Evolutionary conservation across 345 rosid genomes (phyloP), one percentile per base, ranked within the genome.

Genomic region (Eucalyptus victrix): DNA sequence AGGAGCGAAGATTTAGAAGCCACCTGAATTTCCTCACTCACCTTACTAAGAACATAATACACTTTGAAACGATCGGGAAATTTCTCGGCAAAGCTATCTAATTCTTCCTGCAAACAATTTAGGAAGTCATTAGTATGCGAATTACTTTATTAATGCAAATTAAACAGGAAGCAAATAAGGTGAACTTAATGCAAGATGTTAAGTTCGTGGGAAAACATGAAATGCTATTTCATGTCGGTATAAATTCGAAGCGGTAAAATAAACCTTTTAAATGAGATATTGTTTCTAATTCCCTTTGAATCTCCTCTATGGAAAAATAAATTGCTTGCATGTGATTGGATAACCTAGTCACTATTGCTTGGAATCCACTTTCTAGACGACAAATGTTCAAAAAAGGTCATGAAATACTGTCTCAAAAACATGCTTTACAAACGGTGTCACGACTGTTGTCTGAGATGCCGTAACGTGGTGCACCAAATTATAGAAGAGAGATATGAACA

Each of bases 31-130:
- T 76, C 28, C 47, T 12, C 19, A 51, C 88, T 69, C 51, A 94
- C 95, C 93, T 92, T 88, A 89, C 88, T 91, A 85, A 94, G 89
- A 87, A 92, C 96, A 53, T 92, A 92, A 89, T 92, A 94, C 49
- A 94, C 88, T 44, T 88, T 89, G 91, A 93, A 93, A 83, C 90
- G 91, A 49, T 50, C 85, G 9, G 93, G 89, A 89, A 89, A 92
- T 60, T 45, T 92, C 12, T 62, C 34, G 44, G 93, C 92, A 86
- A 93, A 91, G 87, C 47, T 51, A 69, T 94, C 95, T 62, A 94
- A 85, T 86, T 93, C 94, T 49, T 91, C 91, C 96, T 94, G 91
- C 49, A 88, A 49, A 40, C 0, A 21, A 28, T 50, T 8, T 24
- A 42, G 28, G 47, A 65, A 47, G 17, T 23, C 88, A 32, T 30